Evolutionary conservation across 352 stramenopile genomes (phyloP).

Genomic region (Lagenidium sp.): DNA sequence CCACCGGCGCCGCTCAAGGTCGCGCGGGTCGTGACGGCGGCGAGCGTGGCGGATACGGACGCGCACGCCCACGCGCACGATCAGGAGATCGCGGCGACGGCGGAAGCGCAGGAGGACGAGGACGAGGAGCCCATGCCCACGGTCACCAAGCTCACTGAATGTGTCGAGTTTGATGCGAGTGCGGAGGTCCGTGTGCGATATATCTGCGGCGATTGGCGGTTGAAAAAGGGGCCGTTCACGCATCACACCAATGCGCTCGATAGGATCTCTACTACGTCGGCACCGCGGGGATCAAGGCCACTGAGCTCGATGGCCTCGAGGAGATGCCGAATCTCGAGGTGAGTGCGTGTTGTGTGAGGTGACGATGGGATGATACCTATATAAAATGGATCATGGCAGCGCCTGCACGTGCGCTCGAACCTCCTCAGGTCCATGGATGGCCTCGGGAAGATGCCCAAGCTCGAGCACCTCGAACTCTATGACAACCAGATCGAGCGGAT

Average conservation of each 20-base stretch:
- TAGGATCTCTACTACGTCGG: conserved; percentile 81
- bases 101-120: conserved; percentile 9
- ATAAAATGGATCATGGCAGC: no score
- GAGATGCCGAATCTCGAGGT: conserved; percentile 38
- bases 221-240: not conserved
- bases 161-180: conserved; percentile 45
- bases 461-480: conserved; percentile 96
- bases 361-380: no score
- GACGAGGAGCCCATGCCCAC: conserved; percentile 18
- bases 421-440: conserved; percentile 70
- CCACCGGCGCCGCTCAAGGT: conserved; percentile 6
- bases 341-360: conserved; percentile 1
- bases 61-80: conserved; percentile 5
- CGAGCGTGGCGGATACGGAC: conserved; percentile 1
- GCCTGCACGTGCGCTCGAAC: conserved; percentile 76
- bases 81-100: no score
- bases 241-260: not conserved
- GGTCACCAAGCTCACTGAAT: conserved; percentile 50
- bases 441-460: conserved; percentile 43
- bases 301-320: conserved; percentile 49
- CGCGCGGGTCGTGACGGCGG: conserved; percentile 8
- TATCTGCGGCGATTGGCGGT: not conserved
- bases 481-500: conserved; percentile 96
- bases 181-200: conserved; percentile 23
- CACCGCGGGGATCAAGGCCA: conserved; percentile 72